Percentiles rank a stretch among this genome's conserved stretches.
These are phyloP conservation scores for Paraphoma chrysanthemicola DNA, from an alignment of 2,329 filamentous ascomycete genomes.

Conservation along the genomic window DNA sequence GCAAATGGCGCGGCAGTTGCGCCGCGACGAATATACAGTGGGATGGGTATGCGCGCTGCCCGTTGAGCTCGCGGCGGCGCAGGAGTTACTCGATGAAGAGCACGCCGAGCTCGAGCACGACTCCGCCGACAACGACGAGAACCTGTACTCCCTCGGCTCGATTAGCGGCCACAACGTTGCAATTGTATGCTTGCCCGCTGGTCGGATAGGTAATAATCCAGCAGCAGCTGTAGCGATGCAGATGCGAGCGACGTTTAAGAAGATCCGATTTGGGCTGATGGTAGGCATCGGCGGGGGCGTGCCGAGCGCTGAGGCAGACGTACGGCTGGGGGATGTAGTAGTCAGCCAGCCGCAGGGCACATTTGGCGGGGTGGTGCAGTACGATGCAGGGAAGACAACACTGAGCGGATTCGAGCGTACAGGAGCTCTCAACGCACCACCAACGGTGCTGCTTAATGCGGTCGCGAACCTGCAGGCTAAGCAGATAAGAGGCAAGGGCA, in stretches of 20 bases:
- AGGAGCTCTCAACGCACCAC: neutral
- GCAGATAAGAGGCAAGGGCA: neutral
- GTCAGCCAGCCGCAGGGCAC: slow-evolving; percentile 6
- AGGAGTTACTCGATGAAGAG: slow-evolving; percentile 12
- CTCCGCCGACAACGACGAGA: slow-evolving; percentile 25
- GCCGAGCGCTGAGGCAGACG: slow-evolving; percentile 10
- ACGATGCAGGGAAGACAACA: slow-evolving; percentile 3
- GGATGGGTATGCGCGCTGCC: slow-evolving; percentile 24
- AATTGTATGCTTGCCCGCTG: slow-evolving; percentile 39
- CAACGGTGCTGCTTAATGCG: neutral
- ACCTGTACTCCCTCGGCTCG: slow-evolving; percentile 25
- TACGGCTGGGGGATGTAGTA: slow-evolving; percentile 7
- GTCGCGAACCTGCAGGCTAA: slow-evolving; percentile 2
- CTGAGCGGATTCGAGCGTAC: slow-evolving; percentile 1
- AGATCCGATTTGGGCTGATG: slow-evolving; percentile 48
- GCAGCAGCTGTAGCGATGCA: slow-evolving; percentile 38
- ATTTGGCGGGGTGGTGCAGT: slow-evolving; percentile 18
- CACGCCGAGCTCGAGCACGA: slow-evolving; percentile 24
- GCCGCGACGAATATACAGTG: slow-evolving; percentile 31
- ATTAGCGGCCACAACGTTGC: slow-evolving; percentile 43
- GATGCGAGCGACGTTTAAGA: slow-evolving; percentile 35
- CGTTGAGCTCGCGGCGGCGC: slow-evolving; percentile 21
- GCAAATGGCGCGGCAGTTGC: slow-evolving; percentile 8
- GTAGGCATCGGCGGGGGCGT: slow-evolving; percentile 50
- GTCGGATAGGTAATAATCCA: slow-evolving; percentile 38